Base-by-base conservation (phyloP, 257 asterid genomes). In the Handroanthus guayacan region DNA sequence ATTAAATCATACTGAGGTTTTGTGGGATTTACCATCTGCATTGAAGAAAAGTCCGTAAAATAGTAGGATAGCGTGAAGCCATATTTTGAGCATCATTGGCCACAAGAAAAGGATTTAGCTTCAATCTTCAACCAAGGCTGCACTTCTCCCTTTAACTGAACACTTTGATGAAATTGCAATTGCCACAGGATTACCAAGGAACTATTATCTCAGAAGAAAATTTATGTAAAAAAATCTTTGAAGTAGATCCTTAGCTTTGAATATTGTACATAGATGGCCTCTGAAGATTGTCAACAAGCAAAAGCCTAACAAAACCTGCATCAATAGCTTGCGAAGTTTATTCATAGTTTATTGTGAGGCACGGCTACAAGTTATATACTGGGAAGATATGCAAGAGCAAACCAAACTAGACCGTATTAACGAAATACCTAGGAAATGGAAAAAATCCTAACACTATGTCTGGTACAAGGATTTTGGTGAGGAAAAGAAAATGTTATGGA, bases 21-120 rank as follows among this genome's bases (percentile, higher is more conserved):
- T 56, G 50, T 1, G 12, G 69, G 31, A 76, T 67, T 72, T 20
- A 89, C 95, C 97, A 69, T 12, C 61, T 43, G 85, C 76, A 70
- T 69, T 75, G 82, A 81, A 72, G 83, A 82, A 48, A 55, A 80
- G 61, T 80, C 87, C 86, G 39, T 80, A 57, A 39, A 74, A 68
- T 61, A 89, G 77, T 60, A 91, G 78, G 74, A 82, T 43, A 52
- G 84, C 72, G 61, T 71, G 87, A 82, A 82, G 77, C 90, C 87
- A 82, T 72, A 81, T 69, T 38, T 81, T 56, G 54, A 72, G 79
- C 89, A 61, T 82, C 90, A 74, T 88, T 84, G 77, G 84, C 84
- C 63, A 34, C 57, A 66, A 63, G 39, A 64, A 56, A 36, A 71
- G 52, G 57, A 71, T 14, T 68, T 65, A 67, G 64, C 69, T 78